Percentiles rank a stretch among this genome's conserved stretches.
phyloP scores from a whole-genome alignment of 129 eudicot genomes.

The Deinandra increscens region DNA sequence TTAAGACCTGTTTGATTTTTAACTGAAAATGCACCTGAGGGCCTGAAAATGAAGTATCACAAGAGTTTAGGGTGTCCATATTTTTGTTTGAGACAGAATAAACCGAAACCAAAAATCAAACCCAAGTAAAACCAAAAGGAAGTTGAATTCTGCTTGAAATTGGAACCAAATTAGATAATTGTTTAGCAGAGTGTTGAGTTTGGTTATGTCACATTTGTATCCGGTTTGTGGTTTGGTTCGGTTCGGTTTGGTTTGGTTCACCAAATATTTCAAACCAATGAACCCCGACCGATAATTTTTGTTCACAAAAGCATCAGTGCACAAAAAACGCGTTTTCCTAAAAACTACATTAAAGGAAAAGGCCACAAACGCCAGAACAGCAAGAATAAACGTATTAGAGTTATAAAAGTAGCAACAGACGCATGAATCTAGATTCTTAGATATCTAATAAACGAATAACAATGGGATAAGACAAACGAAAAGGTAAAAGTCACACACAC shows the following conservation, averaged over 20 bases:
- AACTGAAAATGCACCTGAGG: too few species aligned
- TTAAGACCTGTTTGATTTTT: too few species aligned
- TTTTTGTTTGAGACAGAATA: too few species aligned
- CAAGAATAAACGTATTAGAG: not conserved
- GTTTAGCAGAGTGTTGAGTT: not conserved
- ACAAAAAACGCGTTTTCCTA: not conserved
- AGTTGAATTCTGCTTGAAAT: too few species aligned
- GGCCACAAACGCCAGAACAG: not conserved
- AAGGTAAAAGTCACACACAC: slow-evolving; percentile 4
- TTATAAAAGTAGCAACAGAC: not conserved
- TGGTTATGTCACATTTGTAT: too few species aligned
- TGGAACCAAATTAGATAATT: too few species aligned
- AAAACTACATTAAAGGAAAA: not conserved
- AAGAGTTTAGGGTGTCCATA: not conserved
- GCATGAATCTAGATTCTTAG: slow-evolving; percentile 15
- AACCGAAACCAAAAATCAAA: not conserved
- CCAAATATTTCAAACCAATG: not conserved
- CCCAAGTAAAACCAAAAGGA: too few species aligned
- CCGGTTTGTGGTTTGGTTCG: too few species aligned
- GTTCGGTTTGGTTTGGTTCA: not conserved
- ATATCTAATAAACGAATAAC: slow-evolving; percentile 8
- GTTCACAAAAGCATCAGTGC: not conserved
- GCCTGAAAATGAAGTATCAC: not conserved
- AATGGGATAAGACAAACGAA: not conserved
- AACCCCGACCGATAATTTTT: not conserved